Base-by-base conservation (phyloP, 2,329 filamentous ascomycete genomes). In the Ascochyta fabae region DNA sequence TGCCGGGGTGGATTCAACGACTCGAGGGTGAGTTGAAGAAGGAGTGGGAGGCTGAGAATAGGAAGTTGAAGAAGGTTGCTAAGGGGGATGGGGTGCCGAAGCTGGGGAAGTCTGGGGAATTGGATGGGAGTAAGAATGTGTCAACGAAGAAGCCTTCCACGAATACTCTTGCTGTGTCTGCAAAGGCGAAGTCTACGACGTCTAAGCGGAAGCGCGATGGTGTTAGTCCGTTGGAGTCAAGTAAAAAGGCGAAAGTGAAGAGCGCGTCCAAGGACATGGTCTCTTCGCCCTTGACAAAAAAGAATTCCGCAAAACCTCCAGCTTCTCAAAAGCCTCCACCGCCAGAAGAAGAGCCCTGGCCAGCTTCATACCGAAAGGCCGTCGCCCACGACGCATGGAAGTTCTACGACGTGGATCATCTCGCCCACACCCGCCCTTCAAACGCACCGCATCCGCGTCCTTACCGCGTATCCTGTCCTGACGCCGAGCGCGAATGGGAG, bases 21-120 rank as follows among this genome's bases (percentile, higher is more conserved):
- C 54, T 87, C 24, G 85, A 88, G 71, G 61, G 66, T 1, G 79
- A 82, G 44, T 67, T 88, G 70, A 86, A 83, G 75, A 86, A 81
- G 59, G 80, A 86, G 56, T 87, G 83, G 78, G 75, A 75, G 2
- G 80, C 79, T 58, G 79, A 77, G 23, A 79, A 84, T 29, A 73
- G 78, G 15, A 83, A 82, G 59, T 76, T 79, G 0, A 84, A 80
- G 68, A 63, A 62, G 34, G 41, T 29, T 7, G n/a, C 27, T 6
- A 53, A 40, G 16, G 34, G 4, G 16, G 12, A 6, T 15, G 43
- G 12, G 24, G 13, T 24, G n/a, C 63, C n/a, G 61, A 66, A 8
- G 62, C 50, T 13, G 26, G 44, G 16, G 6, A 36, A 16, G 34
- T 19, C 15, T 10, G 34, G 15, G 16, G 34, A 7, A 6, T 5